Base-by-base conservation (phyloP, 305 asterid species). In the Solanum hybrid region DNA sequence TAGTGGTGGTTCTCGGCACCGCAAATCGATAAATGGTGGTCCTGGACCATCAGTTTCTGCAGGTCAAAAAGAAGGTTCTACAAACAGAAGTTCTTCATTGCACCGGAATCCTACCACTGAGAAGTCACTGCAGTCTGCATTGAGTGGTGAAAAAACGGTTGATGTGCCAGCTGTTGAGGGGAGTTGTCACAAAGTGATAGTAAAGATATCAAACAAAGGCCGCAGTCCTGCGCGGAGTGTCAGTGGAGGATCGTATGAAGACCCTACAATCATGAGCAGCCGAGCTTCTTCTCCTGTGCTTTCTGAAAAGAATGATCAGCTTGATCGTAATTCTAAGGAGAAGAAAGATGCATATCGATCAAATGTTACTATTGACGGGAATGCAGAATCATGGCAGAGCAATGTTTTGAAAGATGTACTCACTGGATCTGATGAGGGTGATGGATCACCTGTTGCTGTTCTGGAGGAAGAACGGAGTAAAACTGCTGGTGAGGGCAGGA, bases 211-310 rank as follows among this genome's bases (percentile, higher is more conserved):
- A 75, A 94, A 92, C 87, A 87, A 91, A 29, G 93, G 91, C 4
- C 92, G 93, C 14, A 92, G 94, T 90, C 96, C 96, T 90, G 94
- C 93, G 22, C 95, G 89, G 88, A 92, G 94, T 77, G 91, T 73
- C 29, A 90, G 90, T 88, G 94, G 92, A 77, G 96, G 91, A 75
- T 93, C 94, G n/a, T 87, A 86, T 8, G 98, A 93, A 85, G 97
- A 95, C 87, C 91, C 93, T 86, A 89, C 92, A 31, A 86, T 89
- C 86, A 89, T 88, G 92, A 92, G 91, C 89, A 94, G 94, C 91
- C 91, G 90, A 66, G 95, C 91, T 91, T 94, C 98, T 89, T 93
- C 95, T 89, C 95, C 95, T 14, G 92, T 89, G 87, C 88, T 90
- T 87, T 85, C 90, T 24, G 95, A 92, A 80, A 93, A 92, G 91